These are phyloP conservation scores for Neurospora sp. DNA, from an alignment of 495 filamentous ascomycete genomes.

Conservation along the genomic window DNA sequence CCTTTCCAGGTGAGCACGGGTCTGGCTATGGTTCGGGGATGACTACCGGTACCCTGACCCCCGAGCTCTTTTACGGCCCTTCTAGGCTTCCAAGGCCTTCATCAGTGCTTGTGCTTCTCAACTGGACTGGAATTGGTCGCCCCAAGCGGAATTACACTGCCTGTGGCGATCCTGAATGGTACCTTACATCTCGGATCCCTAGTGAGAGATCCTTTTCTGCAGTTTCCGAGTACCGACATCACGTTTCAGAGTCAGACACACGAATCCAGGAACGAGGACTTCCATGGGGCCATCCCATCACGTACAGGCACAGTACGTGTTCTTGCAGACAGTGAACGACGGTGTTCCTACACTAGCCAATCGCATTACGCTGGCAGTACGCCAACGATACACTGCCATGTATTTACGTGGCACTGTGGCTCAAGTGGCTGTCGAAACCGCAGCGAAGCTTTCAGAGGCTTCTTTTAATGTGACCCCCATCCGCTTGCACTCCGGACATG, in stretches of 20 bases:
- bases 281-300: not conserved
- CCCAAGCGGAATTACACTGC: not conserved
- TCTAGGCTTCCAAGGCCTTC: not conserved
- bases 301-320: not conserved
- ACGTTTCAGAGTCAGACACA: slow-evolving; percentile 3
- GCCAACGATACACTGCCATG: not conserved
- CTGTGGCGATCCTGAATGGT: not conserved
- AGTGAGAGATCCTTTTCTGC: not conserved
- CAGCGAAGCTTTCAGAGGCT: not conserved
- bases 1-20: not conserved
- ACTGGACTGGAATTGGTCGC: not conserved
- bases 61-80: not conserved
- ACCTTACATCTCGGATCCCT: not conserved
- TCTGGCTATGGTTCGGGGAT: not conserved
- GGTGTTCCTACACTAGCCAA: not conserved
- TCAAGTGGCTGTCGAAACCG: not conserved
- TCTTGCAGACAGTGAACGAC: not conserved
- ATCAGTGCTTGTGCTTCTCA: not conserved
- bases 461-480: not conserved
- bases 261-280: not conserved
- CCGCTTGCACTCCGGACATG: not conserved
- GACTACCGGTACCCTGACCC: not conserved
- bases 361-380: not conserved
- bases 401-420: not conserved
- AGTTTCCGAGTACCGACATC: not conserved